A percentile compares a stretch with the other conserved stretches of the same genome.
Conservation (phyloP, 148 eudicot genomes). For the Camellia lanceoleosa region DNA sequence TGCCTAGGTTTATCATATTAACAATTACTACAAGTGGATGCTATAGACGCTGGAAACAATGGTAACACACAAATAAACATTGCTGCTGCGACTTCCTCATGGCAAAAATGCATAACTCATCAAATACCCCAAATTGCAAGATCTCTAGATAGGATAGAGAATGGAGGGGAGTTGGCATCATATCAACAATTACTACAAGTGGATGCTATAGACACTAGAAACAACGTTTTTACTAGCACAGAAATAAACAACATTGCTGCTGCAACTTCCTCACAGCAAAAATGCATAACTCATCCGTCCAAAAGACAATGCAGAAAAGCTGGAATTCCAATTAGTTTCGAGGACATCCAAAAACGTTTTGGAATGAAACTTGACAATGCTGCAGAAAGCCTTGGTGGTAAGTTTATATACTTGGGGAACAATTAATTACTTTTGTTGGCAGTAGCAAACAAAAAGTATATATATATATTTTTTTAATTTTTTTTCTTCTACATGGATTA, state of each 20-base stretch:
- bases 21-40: neutral
- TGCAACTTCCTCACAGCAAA: too few relatives aligned
- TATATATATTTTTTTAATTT: neutral
- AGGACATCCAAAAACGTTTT: neutral
- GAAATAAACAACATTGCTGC: too few relatives aligned
- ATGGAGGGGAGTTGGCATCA: too few relatives aligned
- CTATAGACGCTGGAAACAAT: neutral
- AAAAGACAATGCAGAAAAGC: neutral
- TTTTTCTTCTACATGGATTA: neutral
- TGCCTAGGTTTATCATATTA: neutral
- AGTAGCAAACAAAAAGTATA: neutral
- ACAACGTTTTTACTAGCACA: too few relatives aligned
- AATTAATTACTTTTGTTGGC: neutral
- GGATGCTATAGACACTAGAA: too few relatives aligned
- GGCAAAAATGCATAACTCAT: neutral
- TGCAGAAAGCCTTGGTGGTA: conserved; percentile 8
- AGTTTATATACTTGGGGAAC: neutral
- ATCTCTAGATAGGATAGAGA: too few relatives aligned
- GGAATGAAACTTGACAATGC: neutral
- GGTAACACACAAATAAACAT: neutral
- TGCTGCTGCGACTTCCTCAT: neutral
- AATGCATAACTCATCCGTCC: too few relatives aligned
- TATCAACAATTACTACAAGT: too few relatives aligned
- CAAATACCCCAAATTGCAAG: neutral
- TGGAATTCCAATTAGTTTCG: neutral